Base-by-base conservation (phyloP, 306 rosid genomes). In the Gastrolobium villosum region DNA sequence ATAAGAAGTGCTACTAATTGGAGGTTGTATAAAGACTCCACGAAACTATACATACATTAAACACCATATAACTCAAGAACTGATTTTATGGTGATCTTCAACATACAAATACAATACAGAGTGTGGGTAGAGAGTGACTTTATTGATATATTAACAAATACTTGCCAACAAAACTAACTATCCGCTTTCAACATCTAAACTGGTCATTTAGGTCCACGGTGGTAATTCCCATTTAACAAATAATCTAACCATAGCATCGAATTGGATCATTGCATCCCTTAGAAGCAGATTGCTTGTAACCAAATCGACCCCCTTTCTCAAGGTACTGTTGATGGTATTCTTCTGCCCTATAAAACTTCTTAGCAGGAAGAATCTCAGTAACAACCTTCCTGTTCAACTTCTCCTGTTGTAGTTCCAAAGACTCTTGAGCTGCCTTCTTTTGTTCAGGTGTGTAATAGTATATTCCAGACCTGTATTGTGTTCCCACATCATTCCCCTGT, bases 241-340 rank as follows among this genome's bases (percentile, higher is more conserved):
- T 5, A 55, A 55, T 52, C 75, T 81, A 92, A 83, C 98, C 98
- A 5, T 94, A 94, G 91, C 99, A 94, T 74, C 97, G 89, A 62
- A 92, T 92, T 7, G 97, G 97, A 74, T 94, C 97, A 2, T 89
- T 94, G 81, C 98, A 92, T 39, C 97, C 97, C 81, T 94, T 94
- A 3, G 72, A 70, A 41, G 97, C 36, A 65, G 99, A 94, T 85
- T 92, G 97, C 83, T 83, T 76, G 70, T 52, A 87, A 56, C 99
- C 99, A 43, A 94, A 92, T 11, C 97, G 84, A 20, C 99, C 99
- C 0, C 99, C 99, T 84, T 94, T 94, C 69, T 85, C 97, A 2
- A 94, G 97, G 81, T 94, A 94, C 75, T 94, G 99, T 80, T 94
- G 99, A 76, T 94, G 97, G 79, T 90, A 83, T 80, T 94, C 99